Evolutionary conservation across 306 rosid genomes (phyloP).

Genomic region (Carpinus fangiana): DNA sequence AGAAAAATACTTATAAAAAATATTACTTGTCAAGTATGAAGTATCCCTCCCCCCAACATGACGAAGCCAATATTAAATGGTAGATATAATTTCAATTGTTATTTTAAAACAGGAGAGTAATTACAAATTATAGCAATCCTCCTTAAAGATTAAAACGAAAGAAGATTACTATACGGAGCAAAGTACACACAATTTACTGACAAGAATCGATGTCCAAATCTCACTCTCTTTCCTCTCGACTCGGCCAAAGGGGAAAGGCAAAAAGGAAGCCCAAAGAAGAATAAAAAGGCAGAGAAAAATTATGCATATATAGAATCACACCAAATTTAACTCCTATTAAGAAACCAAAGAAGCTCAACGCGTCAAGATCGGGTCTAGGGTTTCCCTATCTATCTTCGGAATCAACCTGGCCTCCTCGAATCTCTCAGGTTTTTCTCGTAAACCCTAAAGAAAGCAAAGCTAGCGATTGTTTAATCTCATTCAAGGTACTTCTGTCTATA

Average conservation of each 20-base stretch:
- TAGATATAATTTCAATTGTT: too few species aligned
- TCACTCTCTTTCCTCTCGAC: slow-evolving; percentile 11
- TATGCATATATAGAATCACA: neutral
- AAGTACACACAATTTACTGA: neutral
- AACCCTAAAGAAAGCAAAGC: neutral
- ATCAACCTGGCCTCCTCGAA: slow-evolving; percentile 4
- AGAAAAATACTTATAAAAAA: too few species aligned
- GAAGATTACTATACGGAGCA: neutral
- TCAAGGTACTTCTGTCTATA: slow-evolving; percentile 10
- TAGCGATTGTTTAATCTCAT: neutral
- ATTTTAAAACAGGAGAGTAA: too few species aligned
- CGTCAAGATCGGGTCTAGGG: slow-evolving; percentile 38
- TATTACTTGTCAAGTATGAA: too few species aligned
- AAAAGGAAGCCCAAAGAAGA: neutral
- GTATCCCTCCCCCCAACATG: too few species aligned
- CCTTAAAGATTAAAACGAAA: too few species aligned
- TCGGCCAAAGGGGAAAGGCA: neutral
- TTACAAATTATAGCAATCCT: too few species aligned
- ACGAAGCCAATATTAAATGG: too few species aligned
- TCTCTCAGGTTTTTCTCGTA: slow-evolving; percentile 10
- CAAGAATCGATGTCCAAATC: slow-evolving; percentile 33
- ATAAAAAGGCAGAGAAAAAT: neutral
- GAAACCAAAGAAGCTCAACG: neutral
- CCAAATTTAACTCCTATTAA: neutral
- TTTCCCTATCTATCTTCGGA: slow-evolving; percentile 11